Evolutionary conservation across 192 early-diverging fungal genomes (phyloP).

Genomic region (Helicostylum pulchrum): DNA sequence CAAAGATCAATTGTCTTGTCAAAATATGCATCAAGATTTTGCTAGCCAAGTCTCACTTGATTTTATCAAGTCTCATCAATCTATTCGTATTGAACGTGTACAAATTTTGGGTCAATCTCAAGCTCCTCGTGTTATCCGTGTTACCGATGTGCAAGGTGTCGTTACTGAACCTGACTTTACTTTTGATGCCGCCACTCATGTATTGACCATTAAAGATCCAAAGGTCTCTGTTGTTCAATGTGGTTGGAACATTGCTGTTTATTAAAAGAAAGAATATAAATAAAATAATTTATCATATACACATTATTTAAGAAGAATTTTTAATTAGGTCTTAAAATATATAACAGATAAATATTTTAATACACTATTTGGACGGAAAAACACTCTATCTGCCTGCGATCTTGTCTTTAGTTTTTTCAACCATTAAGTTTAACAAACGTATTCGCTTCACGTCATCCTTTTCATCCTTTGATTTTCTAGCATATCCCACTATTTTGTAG

Average conservation of each 20-base stretch:
- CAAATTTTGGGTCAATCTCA: slow-evolving; percentile 33
- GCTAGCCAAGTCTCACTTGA: not conserved
- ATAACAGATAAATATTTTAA: too few species aligned
- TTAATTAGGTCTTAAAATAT: too few species aligned
- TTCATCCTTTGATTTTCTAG: too few species aligned
- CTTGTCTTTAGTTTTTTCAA: too few species aligned
- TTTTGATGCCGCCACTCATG: slow-evolving; percentile 2
- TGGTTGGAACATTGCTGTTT: slow-evolving; percentile 18
- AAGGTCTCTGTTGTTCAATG: slow-evolving; percentile 15
- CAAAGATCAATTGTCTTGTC: slow-evolving; percentile 37
- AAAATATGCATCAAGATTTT: slow-evolving; percentile 18
- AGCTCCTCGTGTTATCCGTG: not conserved
- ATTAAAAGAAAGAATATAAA: not conserved
- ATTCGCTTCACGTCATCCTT: too few species aligned
- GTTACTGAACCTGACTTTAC: not conserved
- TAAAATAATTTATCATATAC: too few species aligned
- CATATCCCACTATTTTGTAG: too few species aligned
- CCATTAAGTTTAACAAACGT: too few species aligned
- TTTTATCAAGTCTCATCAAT: slow-evolving; percentile 29
- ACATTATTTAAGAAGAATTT: too few species aligned
- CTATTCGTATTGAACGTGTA: slow-evolving; percentile 44
- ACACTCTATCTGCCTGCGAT: too few species aligned
- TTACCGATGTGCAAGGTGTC: not conserved
- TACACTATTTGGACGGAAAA: too few species aligned
- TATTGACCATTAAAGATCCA: slow-evolving; percentile 17